Evolutionary conservation across 768 basidiomycete species (phyloP).

Genomic region (Lyophyllum decastes): DNA sequence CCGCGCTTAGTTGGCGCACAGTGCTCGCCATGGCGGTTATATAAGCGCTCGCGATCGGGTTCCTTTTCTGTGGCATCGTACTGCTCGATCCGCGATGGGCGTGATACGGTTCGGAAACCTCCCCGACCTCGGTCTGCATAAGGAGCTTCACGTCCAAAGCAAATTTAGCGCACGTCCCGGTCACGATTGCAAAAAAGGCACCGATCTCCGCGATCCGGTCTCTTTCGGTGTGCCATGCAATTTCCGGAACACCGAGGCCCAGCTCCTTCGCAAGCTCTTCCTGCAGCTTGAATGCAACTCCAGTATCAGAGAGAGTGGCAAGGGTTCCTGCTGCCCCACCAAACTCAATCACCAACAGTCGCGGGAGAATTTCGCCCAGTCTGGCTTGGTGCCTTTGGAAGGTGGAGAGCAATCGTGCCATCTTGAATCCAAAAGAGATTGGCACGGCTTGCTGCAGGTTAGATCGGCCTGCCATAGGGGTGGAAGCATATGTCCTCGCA

Average conservation of each 20-base stretch:
- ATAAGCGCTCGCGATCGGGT: conserved; percentile 45
- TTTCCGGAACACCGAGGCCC: conserved; percentile 28
- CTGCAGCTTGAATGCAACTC: conserved; percentile 35
- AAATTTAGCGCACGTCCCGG: conserved; percentile 48
- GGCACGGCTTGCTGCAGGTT: conserved; percentile 52
- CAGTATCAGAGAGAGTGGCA: conserved; percentile 40
- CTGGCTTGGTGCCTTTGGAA: conserved; percentile 41
- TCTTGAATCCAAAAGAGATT: conserved; percentile 47
- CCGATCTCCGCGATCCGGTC: conserved; percentile 45
- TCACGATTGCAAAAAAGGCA: conserved; percentile 43
- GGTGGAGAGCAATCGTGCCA: conserved; percentile 43
- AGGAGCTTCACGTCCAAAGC: conserved; percentile 45
- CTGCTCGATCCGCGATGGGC: conserved; percentile 46
- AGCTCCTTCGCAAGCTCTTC: conserved; percentile 29
- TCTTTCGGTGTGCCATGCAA: conserved; percentile 44
- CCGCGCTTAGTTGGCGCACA: conserved; percentile 38
- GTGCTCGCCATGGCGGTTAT: conserved; percentile 43
- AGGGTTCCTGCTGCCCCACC: conserved; percentile 48
- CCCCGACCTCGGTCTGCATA: conserved; percentile 49
- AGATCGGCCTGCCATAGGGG: conserved; percentile 47
- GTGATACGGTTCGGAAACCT: conserved; percentile 45
- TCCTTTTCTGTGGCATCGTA: conserved; percentile 55
- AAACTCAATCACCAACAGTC: conserved; percentile 43
- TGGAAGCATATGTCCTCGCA: conserved; percentile 31
- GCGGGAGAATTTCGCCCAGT: conserved; percentile 34